Conservation (phyloP, 495 filamentous ascomycete genomes). For the Immersiella caudata region DNA sequence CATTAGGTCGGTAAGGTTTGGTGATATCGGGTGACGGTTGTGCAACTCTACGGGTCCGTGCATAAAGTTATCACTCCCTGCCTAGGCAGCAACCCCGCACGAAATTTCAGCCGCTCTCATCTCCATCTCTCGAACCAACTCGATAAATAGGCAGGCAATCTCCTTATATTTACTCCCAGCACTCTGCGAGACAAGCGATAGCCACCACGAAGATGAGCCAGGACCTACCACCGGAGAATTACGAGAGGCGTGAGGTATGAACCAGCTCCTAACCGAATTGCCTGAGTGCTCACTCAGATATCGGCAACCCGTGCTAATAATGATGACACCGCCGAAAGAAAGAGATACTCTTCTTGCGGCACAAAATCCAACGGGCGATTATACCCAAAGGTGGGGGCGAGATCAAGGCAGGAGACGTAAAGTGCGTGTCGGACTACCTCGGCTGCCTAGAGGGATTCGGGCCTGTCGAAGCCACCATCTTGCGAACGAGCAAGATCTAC, state of each 20-base stretch:
- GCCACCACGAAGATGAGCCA: conserved; percentile 8
- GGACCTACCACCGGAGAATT: conserved; percentile 3
- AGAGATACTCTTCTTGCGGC: conserved; percentile 1
- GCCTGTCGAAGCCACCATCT: conserved; percentile 1
- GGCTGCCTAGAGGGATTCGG: background rate
- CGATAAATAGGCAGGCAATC: background rate
- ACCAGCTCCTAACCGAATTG: conserved; percentile 7
- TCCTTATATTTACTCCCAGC: conserved; percentile 6
- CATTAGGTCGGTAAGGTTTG: no score
- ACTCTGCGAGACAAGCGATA: conserved; percentile 5
- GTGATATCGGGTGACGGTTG: background rate
- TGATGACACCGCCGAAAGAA: conserved; percentile 8
- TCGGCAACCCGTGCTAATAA: conserved; percentile 8
- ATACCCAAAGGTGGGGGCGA: conserved; percentile 4
- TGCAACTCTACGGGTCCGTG: conserved; percentile 3
- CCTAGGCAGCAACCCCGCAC: conserved; percentile 6
- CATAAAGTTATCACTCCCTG: conserved; percentile 1
- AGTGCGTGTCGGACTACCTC: conserved; percentile 8
- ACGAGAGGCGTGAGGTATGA: conserved; percentile 4
- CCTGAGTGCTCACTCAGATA: background rate
- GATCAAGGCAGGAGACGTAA: conserved; percentile 5
- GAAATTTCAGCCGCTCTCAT: conserved; percentile 8
- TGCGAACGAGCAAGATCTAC: conserved; percentile 7
- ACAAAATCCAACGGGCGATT: conserved; percentile 5
- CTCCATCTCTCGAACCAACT: conserved; percentile 4